phyloP scores from a whole-genome alignment of 1,284 basidiomycete genomes.

The Leccinum pachyderme region DNA sequence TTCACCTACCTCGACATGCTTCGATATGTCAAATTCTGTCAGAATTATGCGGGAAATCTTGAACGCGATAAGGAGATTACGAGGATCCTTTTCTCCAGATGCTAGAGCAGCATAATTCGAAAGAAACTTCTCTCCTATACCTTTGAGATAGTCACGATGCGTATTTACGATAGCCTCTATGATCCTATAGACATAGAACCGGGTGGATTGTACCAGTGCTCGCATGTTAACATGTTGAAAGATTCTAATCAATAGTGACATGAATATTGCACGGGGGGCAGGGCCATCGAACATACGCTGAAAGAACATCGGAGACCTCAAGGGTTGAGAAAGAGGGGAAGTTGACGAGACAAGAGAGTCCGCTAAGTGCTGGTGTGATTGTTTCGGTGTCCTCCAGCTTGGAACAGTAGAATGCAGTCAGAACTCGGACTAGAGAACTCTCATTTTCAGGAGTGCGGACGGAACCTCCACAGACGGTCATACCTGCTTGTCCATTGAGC shows the following conservation, averaged over 20 bases:
- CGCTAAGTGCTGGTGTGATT: conserved; percentile 72
- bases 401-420: conserved; percentile 80
- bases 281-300: conserved; percentile 52
- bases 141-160: conserved; percentile 71
- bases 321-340: conserved; percentile 68
- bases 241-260: conserved; percentile 46
- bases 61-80: conserved; percentile 91
- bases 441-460: conserved; percentile 8
- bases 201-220: conserved; percentile 77
- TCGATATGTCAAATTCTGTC: conserved; percentile 81
- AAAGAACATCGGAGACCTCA: conserved; percentile 67
- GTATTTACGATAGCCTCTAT: conserved; percentile 78
- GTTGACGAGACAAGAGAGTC: conserved; percentile 67
- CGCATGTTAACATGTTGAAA: conserved; percentile 82
- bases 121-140: conserved; percentile 73
- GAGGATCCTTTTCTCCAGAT: conserved; percentile 96
- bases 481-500: conserved; percentile 83
- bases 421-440: conserved; percentile 63
- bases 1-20: conserved; percentile 69
- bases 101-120: conserved; percentile 77
- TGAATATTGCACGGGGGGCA: not conserved
- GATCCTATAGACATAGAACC: conserved; percentile 81
- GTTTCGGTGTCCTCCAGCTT: conserved; percentile 88
- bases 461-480: conserved; percentile 22
- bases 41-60: conserved; percentile 83